These are phyloP conservation scores for Rugonectria rugulosa DNA, from an alignment of 2,329 filamentous ascomycete genomes.

Conservation along the genomic window DNA sequence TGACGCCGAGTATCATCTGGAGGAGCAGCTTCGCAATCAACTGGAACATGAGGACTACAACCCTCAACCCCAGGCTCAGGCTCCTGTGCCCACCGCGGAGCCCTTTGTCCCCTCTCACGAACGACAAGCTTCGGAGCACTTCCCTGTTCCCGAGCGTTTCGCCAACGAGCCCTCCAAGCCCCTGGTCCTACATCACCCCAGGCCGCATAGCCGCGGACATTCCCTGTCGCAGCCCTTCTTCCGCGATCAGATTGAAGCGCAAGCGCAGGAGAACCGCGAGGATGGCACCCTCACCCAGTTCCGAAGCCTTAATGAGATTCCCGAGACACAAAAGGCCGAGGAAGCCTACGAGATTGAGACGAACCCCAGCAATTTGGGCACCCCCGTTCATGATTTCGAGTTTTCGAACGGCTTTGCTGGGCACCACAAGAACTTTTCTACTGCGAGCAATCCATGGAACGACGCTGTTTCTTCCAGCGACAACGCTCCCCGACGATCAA, in stretches of 20 bases:
- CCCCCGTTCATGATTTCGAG: conserved; percentile 63
- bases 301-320: conserved; percentile 50
- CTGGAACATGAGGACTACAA: conserved; percentile 81
- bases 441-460: conserved; percentile 69
- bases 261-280: conserved; percentile 48
- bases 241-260: conserved; percentile 61
- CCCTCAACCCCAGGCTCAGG: conserved; percentile 59
- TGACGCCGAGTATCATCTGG: conserved; percentile 84
- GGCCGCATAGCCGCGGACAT: conserved; percentile 77
- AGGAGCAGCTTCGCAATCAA: conserved; percentile 80
- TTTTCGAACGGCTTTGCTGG: conserved; percentile 53
- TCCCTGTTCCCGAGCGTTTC: conserved; percentile 58
- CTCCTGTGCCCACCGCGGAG: conserved; percentile 29
- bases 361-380: conserved; percentile 76
- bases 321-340: conserved; percentile 52
- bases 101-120: conserved; percentile 45
- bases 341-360: conserved; percentile 74
- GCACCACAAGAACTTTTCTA: conserved; percentile 65
- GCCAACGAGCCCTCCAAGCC: conserved; percentile 61
- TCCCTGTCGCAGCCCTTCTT: conserved; percentile 74
- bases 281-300: conserved; percentile 51
- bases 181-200: conserved; percentile 72
- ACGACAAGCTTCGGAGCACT: conserved; percentile 56
- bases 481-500: conserved; percentile 49
- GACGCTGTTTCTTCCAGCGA: conserved; percentile 54